phyloP scores from a whole-genome alignment of 768 basidiomycete species.

The Pisolithus microcarpus region DNA sequence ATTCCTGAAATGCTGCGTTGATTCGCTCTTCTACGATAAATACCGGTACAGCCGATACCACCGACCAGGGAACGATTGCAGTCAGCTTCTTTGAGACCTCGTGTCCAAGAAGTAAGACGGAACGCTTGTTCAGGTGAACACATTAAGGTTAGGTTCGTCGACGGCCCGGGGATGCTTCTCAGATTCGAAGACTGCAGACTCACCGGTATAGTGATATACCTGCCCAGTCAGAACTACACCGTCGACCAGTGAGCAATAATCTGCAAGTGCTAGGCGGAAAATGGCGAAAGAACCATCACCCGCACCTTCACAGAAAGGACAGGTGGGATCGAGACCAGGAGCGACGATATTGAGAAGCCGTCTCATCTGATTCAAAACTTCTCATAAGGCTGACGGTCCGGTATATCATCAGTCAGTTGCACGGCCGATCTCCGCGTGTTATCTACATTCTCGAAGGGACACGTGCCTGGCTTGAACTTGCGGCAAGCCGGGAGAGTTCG shows the following conservation, averaged over 20 bases:
- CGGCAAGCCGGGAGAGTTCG: constrained; percentile 55
- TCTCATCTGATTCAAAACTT: constrained; percentile 74
- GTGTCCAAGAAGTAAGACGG: constrained; percentile 48
- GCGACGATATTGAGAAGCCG: constrained; percentile 56
- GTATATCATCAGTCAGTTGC: constrained; percentile 73
- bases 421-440: constrained; percentile 48
- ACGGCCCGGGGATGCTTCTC: constrained; percentile 51
- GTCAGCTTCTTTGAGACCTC: constrained; percentile 39
- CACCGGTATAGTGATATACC: constrained; percentile 52
- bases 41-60: constrained; percentile 55
- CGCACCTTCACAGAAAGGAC: constrained; percentile 38
- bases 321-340: constrained; percentile 43
- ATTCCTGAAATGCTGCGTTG: constrained; percentile 21
- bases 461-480: constrained; percentile 49
- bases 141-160: constrained; percentile 56
- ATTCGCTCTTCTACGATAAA: neutral
- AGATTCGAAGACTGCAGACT: neutral
- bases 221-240: constrained; percentile 38
- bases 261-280: constrained; percentile 71
- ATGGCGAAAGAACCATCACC: constrained; percentile 48
- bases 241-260: constrained; percentile 70
- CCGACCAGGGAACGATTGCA: constrained; percentile 76
- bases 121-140: constrained; percentile 56
- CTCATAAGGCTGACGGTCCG: constrained; percentile 47
- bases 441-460: constrained; percentile 51